phyloP scores from a whole-genome alignment of 805 yeast genomes.

The Yarrowia hollandica region DNA sequence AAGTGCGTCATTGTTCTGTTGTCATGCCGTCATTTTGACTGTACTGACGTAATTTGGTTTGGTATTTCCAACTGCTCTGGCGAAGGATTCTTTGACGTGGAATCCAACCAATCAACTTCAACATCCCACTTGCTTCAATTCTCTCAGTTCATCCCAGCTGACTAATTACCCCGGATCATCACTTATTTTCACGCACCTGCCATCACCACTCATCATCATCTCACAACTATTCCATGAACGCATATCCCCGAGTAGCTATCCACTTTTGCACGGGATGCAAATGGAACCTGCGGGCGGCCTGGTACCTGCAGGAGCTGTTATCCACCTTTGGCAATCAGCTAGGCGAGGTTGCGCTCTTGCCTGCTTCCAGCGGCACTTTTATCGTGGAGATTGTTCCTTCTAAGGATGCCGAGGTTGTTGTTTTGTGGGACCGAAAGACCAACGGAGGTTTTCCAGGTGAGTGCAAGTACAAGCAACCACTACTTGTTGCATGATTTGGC shows the following conservation, averaged over 20 bases:
- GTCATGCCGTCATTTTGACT: no score
- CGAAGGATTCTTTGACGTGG: no score
- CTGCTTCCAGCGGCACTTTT: constrained; percentile 56
- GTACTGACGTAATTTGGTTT: no score
- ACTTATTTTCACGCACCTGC: no score
- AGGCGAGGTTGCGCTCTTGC: constrained; percentile 58
- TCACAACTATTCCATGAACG: constrained; percentile 12
- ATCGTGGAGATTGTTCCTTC: constrained; percentile 52
- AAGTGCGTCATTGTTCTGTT: no score
- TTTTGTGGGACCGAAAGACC: constrained; percentile 60
- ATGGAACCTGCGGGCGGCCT: constrained; percentile 84
- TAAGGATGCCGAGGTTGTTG: constrained; percentile 40
- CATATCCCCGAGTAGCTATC: constrained; percentile 64
- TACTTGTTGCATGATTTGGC: no score
- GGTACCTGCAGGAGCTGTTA: constrained; percentile 84
- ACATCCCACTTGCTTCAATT: no score
- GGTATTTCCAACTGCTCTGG: no score
- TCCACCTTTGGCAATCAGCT: constrained; percentile 68
- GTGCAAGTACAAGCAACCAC: neutral
- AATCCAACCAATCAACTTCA: no score
- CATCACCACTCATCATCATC: neutral
- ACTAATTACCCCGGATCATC: no score
- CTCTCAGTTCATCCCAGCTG: no score
- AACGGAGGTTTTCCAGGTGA: constrained; percentile 65
- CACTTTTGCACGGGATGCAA: constrained; percentile 80